Evolutionary conservation across 345 rosid species (phyloP).

Genomic region (Erucastrum elatum): DNA sequence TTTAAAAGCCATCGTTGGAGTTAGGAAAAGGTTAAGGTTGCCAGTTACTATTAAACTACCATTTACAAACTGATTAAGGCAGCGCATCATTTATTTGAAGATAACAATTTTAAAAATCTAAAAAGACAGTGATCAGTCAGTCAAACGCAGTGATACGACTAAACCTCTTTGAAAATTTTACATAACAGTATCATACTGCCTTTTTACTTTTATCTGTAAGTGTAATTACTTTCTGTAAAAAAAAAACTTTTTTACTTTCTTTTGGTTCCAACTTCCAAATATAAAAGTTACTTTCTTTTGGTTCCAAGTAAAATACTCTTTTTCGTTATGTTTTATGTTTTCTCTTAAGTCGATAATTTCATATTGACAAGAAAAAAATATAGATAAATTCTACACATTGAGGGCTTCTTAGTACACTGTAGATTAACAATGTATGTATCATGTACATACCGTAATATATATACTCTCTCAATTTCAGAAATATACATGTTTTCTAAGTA

Average conservation of each 20-base stretch:
- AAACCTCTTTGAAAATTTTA: slow-evolving; percentile 28
- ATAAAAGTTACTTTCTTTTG: background rate
- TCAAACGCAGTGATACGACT: slow-evolving; percentile 39
- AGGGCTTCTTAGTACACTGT: no score
- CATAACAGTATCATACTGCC: slow-evolving; percentile 4
- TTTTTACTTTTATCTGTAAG: slow-evolving; percentile 31
- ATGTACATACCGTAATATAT: no score
- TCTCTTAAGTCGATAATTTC: no score
- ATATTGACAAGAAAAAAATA: no score
- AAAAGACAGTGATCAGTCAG: slow-evolving; percentile 36
- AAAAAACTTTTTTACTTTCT: slow-evolving; percentile 14
- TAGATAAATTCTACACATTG: no score
- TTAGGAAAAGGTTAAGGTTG: slow-evolving; percentile 11
- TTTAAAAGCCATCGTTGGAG: background rate
- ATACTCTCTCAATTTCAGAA: background rate
- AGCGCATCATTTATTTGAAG: background rate
- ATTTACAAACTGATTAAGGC: slow-evolving; percentile 9
- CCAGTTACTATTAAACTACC: background rate
- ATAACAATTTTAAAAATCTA: background rate
- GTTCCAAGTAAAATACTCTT: background rate
- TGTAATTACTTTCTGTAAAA: slow-evolving; percentile 32
- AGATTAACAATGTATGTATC: background rate
- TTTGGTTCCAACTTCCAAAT: slow-evolving; percentile 8
- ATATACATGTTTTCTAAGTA: no score
- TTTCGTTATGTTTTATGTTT: no score